Evolutionary conservation across 1,284 basidiomycete species (phyloP).

Genomic region (Ustilago trichophora): DNA sequence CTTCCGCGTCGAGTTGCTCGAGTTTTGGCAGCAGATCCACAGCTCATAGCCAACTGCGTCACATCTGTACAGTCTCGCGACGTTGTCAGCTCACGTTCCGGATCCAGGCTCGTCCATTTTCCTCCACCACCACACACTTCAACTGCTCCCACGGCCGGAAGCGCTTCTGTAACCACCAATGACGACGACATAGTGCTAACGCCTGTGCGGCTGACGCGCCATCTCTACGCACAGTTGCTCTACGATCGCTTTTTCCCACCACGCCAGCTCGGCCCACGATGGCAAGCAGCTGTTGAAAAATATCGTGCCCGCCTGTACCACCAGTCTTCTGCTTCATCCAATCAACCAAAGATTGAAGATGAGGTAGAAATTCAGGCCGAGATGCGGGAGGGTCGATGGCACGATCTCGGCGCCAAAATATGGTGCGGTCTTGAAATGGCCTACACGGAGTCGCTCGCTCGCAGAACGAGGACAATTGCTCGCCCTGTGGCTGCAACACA

Average conservation of each 20-base stretch:
- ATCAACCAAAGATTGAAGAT: conserved; percentile 20
- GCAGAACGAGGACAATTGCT: conserved; percentile 6
- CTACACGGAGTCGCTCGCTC: conserved; percentile 38
- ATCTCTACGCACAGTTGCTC: conserved; percentile 82
- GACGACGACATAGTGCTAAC: conserved; percentile 21
- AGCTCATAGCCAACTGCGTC: conserved; percentile 79
- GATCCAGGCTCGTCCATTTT: conserved; percentile 86
- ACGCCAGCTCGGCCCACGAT: conserved; percentile 77
- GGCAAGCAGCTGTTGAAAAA: conserved; percentile 51
- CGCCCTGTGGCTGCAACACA: conserved; percentile 3
- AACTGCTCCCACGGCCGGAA: conserved; percentile 18
- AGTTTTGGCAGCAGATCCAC: conserved; percentile 73
- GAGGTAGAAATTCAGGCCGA: conserved; percentile 19
- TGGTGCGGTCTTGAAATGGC: conserved; percentile 59
- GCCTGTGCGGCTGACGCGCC: conserved; percentile 47
- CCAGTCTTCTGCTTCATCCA: neutral
- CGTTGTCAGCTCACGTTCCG: conserved; percentile 71
- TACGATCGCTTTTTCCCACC: conserved; percentile 93
- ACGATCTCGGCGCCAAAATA: conserved; percentile 60
- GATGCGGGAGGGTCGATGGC: conserved; percentile 46
- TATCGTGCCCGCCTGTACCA: conserved; percentile 34
- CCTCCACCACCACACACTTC: conserved; percentile 74
- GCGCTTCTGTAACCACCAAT: neutral
- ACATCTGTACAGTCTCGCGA: conserved; percentile 39
- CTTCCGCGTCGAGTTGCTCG: conserved; percentile 81